Conservation (phyloP, 192 early-diverging fungal species). For the Physocladia obscura region DNA sequence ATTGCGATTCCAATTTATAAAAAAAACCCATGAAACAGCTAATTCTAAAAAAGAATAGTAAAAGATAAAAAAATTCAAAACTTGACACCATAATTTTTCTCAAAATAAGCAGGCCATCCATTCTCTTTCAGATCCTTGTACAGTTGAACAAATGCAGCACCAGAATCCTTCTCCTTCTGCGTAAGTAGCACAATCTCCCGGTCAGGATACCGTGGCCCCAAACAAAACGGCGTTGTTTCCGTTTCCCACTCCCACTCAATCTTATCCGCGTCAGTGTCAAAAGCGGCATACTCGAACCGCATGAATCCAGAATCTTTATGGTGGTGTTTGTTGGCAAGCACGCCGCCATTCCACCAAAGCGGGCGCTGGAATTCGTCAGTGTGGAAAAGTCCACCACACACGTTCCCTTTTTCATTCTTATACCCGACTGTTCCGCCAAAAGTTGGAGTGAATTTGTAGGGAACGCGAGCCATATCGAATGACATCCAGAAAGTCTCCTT, state of each 20-base stretch:
- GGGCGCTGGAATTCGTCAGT: conserved; percentile 28
- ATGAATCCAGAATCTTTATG: not conserved
- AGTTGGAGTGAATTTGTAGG: conserved; percentile 54
- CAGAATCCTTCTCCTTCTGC: not conserved
- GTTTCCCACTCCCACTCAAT: conserved; percentile 8
- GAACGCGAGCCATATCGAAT: conserved; percentile 60
- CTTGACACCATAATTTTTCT: not conserved
- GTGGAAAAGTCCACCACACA: conserved; percentile 38
- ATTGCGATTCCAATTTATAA: no score
- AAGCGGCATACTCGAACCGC: conserved; percentile 23
- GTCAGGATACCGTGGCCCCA: not conserved
- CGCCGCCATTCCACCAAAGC: conserved; percentile 44
- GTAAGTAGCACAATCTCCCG: not conserved
- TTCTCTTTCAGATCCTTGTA: conserved; percentile 3
- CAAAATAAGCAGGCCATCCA: conserved; percentile 15
- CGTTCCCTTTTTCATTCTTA: conserved; percentile 14
- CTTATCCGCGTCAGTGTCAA: conserved; percentile 13
- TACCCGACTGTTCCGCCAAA: conserved; percentile 62
- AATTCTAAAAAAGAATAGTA: no score
- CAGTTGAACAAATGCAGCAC: not conserved
- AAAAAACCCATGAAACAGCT: no score
- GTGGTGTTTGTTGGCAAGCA: conserved; percentile 34
- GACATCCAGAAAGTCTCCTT: conserved; percentile 61
- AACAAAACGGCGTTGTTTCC: conserved; percentile 6
- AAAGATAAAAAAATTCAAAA: no score